These are phyloP conservation scores for Pelagophyceae sp. DNA, from an alignment of 352 stramenopile species.

Conservation along the genomic window DNA sequence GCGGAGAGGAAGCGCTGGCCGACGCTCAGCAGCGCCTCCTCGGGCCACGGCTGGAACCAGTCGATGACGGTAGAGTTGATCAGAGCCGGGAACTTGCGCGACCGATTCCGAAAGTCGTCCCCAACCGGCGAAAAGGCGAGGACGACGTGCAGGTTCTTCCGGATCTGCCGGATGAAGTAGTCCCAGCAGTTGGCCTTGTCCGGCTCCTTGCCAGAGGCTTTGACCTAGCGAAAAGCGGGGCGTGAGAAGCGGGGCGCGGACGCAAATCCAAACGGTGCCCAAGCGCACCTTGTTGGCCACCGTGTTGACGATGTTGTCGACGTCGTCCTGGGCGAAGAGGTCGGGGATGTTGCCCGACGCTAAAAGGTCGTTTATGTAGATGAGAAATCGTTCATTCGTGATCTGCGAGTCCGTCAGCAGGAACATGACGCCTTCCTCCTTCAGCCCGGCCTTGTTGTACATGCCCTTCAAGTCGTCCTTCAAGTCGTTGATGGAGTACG, in stretches of 20 bases:
- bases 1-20: slow-evolving; percentile 64
- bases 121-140: slow-evolving; percentile 86
- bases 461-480: slow-evolving; percentile 90
- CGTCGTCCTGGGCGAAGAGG: slow-evolving; percentile 82
- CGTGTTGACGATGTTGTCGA: slow-evolving; percentile 82
- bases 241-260: no score
- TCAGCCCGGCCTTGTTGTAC: slow-evolving; percentile 76
- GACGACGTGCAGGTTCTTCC: slow-evolving; percentile 86
- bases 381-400: slow-evolving; percentile 90
- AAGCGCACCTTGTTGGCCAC: slow-evolving; percentile 54
- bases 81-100: slow-evolving; percentile 84
- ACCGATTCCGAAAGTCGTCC: slow-evolving; percentile 84
- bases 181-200: slow-evolving; percentile 75
- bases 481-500: slow-evolving; percentile 87
- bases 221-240: no score
- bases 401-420: slow-evolving; percentile 89
- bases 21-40: slow-evolving; percentile 80
- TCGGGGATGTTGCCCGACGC: slow-evolving; percentile 83
- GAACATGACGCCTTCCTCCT: slow-evolving; percentile 86
- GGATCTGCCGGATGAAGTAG: slow-evolving; percentile 84
- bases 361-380: slow-evolving; percentile 88
- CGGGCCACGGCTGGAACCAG: slow-evolving; percentile 69
- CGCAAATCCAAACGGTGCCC: slow-evolving; percentile 23
- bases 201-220: slow-evolving; percentile 61
- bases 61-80: slow-evolving; percentile 90